phyloP scores from a whole-genome alignment of 257 asterid genomes.

The Primulina eburnea region DNA sequence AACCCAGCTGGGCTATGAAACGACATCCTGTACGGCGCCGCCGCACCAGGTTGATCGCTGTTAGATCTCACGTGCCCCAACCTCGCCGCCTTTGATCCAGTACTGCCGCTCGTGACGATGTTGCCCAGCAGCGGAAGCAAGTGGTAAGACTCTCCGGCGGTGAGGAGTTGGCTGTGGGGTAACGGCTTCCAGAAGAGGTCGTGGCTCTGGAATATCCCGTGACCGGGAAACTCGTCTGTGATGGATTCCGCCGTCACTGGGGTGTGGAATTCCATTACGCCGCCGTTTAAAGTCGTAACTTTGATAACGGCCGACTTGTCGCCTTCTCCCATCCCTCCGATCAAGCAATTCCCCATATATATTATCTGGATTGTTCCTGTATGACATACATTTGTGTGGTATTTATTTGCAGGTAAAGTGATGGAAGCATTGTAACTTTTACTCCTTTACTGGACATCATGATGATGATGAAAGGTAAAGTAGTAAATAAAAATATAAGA shows the following conservation, averaged over 20 bases:
- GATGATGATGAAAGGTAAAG: background rate
- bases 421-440: background rate
- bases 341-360: slow-evolving; percentile 78
- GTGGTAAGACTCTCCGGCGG: slow-evolving; percentile 65
- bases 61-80: slow-evolving; percentile 62
- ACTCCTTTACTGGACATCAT: background rate
- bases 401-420: slow-evolving; percentile 21
- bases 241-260: slow-evolving; percentile 66
- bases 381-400: background rate
- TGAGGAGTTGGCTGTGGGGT: slow-evolving; percentile 47
- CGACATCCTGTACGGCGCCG: slow-evolving; percentile 72
- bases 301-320: slow-evolving; percentile 36
- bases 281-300: slow-evolving; percentile 64
- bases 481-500: no score
- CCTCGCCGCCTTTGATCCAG: slow-evolving; percentile 15
- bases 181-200: slow-evolving; percentile 86
- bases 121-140: slow-evolving; percentile 54
- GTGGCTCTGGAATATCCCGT: slow-evolving; percentile 67
- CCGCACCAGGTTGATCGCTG: slow-evolving; percentile 32
- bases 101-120: background rate
- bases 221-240: slow-evolving; percentile 78
- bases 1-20: slow-evolving; percentile 44
- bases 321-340: slow-evolving; percentile 54
- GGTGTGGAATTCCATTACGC: slow-evolving; percentile 65
- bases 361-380: background rate